Evolutionary conservation across 495 filamentous ascomycete species (phyloP), one percentile per base, ranked within the genome.

Genomic region (Durotheca rogersii): DNA sequence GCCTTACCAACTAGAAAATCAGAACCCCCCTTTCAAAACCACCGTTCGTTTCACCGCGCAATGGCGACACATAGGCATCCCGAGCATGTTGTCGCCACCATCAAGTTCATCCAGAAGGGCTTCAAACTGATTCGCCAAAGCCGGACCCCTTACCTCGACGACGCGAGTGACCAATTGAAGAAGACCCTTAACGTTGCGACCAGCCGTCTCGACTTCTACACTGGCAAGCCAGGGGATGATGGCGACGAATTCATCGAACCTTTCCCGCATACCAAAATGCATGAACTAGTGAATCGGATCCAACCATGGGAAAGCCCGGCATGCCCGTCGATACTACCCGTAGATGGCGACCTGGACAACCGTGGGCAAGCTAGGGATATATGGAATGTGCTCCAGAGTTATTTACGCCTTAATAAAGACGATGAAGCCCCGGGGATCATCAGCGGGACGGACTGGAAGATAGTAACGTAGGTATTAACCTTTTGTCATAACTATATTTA

Each of bases 171-270:
- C n/a, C n/a, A n/a, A n/a, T n/a, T n/a, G n/a, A n/a, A n/a, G n/a
- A n/a, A n/a, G n/a, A n/a, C n/a, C n/a, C n/a, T n/a, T n/a, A n/a
- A n/a, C n/a, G n/a, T n/a, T n/a, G n/a, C n/a, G n/a, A n/a, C n/a
- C n/a, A n/a, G n/a, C n/a, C n/a, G n/a, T 33, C 31, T 33, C 31
- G 31, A 33, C 15, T 33, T 33, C 31, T 33, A 33, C 31, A 33
- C 10, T 12, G 31, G 31, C 4, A 5, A 33, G 31, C 31, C 31
- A 5, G 11, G 11, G 11, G 11, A n/a, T 12, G 5, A 33, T 33
- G 31, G 11, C 31, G 31, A 5, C 10, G 15, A 4, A 5, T 33
- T 33, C 31, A 6, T 33, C 4, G 15, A 33, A 33, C 31, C 31
- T n/a, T 33, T 33, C 31, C 31, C 31, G 15, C 31, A n/a, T 12